A percentile compares a stretch with the other conserved stretches of the same genome.
Evolutionary conservation across 1,284 basidiomycete genomes (phyloP).

Genomic region (Trametes polyzona): DNA sequence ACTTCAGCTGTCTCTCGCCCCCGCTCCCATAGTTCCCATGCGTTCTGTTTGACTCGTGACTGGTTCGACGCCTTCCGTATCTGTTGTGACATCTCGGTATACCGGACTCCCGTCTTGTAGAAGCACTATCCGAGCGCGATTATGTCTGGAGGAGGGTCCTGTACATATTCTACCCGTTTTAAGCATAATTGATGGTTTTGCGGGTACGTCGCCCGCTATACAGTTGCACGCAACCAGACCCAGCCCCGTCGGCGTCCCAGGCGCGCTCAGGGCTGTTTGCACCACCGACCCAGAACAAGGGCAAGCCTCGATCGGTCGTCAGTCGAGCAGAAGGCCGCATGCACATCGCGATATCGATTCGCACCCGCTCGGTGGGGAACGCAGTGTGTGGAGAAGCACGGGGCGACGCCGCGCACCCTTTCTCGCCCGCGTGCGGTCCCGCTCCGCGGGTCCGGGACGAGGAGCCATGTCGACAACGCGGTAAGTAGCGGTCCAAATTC

Average conservation of each 20-base stretch:
- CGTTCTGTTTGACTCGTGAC: conserved; percentile 2
- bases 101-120: conserved; percentile 19
- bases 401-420: background rate
- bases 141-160: conserved; percentile 15
- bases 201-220: background rate
- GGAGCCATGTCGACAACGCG: background rate
- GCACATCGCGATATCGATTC: background rate
- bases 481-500: conserved; percentile 22
- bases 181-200: conserved; percentile 18
- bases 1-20: conserved; percentile 5
- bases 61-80: conserved; percentile 7
- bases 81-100: conserved; percentile 8
- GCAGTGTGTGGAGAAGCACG: too few species aligned
- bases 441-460: conserved; percentile 12
- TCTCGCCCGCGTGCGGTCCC: conserved; percentile 1
- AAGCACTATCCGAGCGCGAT: conserved; percentile 15
- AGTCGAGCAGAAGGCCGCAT: background rate
- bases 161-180: conserved; percentile 22
- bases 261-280: background rate
- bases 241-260: too few species aligned
- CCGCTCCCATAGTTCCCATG: conserved; percentile 10
- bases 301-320: background rate
- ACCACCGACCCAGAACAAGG: background rate
- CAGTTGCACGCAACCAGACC: too few species aligned
- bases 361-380: background rate